Evolutionary conservation across 2,329 filamentous ascomycete species (phyloP).

Genomic region (Talaromyces funiculosus): DNA sequence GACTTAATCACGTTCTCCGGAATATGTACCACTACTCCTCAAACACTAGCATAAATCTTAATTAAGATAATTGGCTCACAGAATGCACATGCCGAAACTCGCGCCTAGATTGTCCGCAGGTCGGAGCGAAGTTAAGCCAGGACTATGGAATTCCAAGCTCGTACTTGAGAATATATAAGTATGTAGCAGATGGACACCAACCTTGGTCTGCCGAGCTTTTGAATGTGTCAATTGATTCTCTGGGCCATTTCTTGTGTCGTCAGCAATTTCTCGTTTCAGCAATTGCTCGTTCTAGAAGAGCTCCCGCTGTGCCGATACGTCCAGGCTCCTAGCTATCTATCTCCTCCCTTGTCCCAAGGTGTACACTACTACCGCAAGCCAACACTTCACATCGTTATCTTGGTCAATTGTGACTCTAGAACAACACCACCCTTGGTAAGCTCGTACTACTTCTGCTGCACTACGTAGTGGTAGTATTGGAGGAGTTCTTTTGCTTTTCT

Average conservation of each 20-base stretch:
- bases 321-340: neutral
- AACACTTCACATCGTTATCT: neutral
- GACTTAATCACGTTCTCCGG: neutral
- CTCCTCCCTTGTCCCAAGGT: neutral
- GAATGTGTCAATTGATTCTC: neutral
- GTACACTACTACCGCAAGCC: neutral
- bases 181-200: neutral
- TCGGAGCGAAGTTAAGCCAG: neutral
- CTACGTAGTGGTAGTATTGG: neutral
- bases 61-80: neutral
- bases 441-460: neutral
- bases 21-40: neutral
- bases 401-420: neutral
- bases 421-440: neutral
- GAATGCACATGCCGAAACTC: neutral
- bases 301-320: neutral
- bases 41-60: constrained; percentile 1
- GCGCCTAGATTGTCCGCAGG: constrained; percentile 2
- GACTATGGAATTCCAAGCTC: neutral
- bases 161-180: neutral
- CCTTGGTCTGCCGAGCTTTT: neutral
- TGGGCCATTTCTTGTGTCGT: neutral
- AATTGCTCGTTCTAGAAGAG: neutral
- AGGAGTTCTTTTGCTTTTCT: neutral
- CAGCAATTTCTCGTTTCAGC: too few relatives aligned